Percentiles rank a stretch among this genome's conserved stretches.
phyloP scores from a whole-genome alignment of 345 rosid species.

The Noccaea bulbosa region DNA sequence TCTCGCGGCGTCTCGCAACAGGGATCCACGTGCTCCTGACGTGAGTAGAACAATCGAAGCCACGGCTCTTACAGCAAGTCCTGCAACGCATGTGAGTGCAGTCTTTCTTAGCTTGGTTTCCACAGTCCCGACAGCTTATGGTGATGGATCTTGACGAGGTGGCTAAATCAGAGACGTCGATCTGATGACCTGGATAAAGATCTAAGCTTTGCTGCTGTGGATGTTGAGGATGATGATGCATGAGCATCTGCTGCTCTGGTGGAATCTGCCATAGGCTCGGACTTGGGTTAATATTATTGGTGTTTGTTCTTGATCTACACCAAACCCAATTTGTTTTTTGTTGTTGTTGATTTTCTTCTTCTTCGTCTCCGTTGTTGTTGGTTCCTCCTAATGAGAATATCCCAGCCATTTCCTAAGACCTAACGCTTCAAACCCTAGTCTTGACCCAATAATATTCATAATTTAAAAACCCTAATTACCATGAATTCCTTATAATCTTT shows the following conservation, averaged over 20 bases:
- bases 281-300: conserved; percentile 33
- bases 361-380: conserved; percentile 43
- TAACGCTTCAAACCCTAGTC: conserved; percentile 54
- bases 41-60: conserved; percentile 79
- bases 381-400: conserved; percentile 62
- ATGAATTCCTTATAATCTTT: conserved; percentile 21
- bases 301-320: conserved; percentile 50
- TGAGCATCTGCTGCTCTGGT: conserved; percentile 58
- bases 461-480: conserved; percentile 47
- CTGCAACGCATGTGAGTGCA: conserved; percentile 80
- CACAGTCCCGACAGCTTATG: conserved; percentile 80
- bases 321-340: conserved; percentile 55
- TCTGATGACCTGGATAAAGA: conserved; percentile 58
- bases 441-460: conserved; percentile 40
- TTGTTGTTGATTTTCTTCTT: conserved; percentile 40
- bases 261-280: conserved; percentile 50
- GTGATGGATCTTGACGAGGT: conserved; percentile 44
- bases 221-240: conserved; percentile 43
- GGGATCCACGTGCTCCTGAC: conserved; percentile 90
- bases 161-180: conserved; percentile 53
- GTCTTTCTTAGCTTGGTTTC: conserved; percentile 88
- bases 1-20: conserved; percentile 75
- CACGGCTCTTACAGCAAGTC: conserved; percentile 85
- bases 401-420: conserved; percentile 60
- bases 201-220: conserved; percentile 54